Evolutionary conservation across 164 flowering plant genomes (phyloP).

Genomic region (Liriodendron chinense): DNA sequence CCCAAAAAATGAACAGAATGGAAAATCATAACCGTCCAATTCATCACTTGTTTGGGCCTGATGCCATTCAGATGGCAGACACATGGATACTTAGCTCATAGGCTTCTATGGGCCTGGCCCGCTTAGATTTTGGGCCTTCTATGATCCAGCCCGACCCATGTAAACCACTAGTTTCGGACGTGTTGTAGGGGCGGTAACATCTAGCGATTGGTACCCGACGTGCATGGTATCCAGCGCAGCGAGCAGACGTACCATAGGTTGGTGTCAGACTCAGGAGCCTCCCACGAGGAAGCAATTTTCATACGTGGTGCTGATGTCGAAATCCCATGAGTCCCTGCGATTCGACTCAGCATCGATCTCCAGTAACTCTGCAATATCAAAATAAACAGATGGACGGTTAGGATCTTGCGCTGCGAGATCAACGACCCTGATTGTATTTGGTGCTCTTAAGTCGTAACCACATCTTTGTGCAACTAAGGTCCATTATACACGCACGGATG

Average conservation of each 20-base stretch:
- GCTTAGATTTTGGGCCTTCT: no score
- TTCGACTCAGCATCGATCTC: conserved; percentile 16
- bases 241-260: not conserved
- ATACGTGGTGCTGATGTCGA: conserved; percentile 24
- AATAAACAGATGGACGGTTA: not conserved
- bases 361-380: conserved; percentile 18
- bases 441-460: no score
- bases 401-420: not conserved
- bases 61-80: no score
- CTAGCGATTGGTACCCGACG: no score
- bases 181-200: not conserved
- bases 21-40: no score
- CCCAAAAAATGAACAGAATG: no score
- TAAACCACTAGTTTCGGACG: not conserved
- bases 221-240: no score
- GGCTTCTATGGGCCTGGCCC: no score
- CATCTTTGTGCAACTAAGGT: not conserved
- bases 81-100: no score
- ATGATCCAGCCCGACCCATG: not conserved
- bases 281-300: not conserved
- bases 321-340: conserved; percentile 22
- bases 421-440: no score
- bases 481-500: not conserved
- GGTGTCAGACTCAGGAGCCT: not conserved
- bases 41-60: no score